phyloP scores from a whole-genome alignment of 2,329 filamentous ascomycete genomes.

The Diaporthe ilicicola region DNA sequence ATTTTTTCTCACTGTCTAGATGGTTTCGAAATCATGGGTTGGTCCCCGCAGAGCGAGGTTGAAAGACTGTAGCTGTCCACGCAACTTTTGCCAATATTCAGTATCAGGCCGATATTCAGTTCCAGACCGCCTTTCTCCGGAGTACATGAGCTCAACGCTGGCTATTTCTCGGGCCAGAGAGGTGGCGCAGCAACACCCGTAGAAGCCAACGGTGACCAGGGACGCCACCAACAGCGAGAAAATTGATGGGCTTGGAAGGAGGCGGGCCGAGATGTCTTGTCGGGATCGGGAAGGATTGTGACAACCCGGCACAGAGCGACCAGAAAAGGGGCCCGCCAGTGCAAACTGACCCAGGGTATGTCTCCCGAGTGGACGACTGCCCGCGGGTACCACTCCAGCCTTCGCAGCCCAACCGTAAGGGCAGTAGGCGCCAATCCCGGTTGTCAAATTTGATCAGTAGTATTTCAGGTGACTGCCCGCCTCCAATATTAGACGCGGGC shows the following conservation, averaged over 20 bases:
- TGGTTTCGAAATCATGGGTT: not conserved
- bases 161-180: not conserved
- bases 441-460: not conserved
- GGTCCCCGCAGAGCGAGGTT: too few relatives aligned
- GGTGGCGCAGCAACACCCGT: too few relatives aligned
- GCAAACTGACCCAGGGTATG: not conserved
- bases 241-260: not conserved
- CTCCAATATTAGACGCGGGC: not conserved
- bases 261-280: conserved; percentile 14
- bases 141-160: not conserved
- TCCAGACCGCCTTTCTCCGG: too few relatives aligned
- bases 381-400: not conserved
- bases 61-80: not conserved
- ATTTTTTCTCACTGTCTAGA: not conserved
- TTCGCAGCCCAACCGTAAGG: not conserved
- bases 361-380: not conserved
- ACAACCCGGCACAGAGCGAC: not conserved
- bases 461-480: not conserved
- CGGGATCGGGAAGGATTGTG: not conserved
- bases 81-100: not conserved
- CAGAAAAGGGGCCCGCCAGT: not conserved
- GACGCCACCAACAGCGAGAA: not conserved
- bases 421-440: conserved; percentile 4
- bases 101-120: too few relatives aligned
- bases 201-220: not conserved